Base-by-base conservation (phyloP, 306 rosid genomes). In the Boehmeria nivea region DNA sequence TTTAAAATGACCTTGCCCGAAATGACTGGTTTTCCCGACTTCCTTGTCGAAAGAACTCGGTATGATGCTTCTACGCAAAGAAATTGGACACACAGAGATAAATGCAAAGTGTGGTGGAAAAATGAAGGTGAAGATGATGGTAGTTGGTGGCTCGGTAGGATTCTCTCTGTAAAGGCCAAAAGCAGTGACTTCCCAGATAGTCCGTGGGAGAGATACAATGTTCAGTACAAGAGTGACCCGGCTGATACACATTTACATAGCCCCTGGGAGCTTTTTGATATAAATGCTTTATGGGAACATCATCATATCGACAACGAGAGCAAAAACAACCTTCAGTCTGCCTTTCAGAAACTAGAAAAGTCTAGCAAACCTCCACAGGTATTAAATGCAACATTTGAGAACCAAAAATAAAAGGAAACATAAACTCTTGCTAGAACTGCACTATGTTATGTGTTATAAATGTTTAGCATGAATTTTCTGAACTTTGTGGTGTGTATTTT, bases 21-120 rank as follows among this genome's bases (percentile, higher is more conserved):
- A 61, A 81, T 87, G 67, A 83, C 94, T 61, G 64, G 87, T 64
- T 88, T 93, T 77, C 96, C 99, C 3, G 99, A 93, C 78, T 93
- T 87, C 59, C 94, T 93, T 69, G 95, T 93, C 33, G 96, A 87
- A 70, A 85, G 77, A 77, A 73, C 77, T 55, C 76, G 96, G 56
- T 93, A 81, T 57, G 94, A 75, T 57, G 84, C 84, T 54, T 85
- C 95, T 17, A 75, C 81, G 63, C 73, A 71, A 64, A 85, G 89
- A 72, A 93, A 93, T 58, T 93, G 99, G 99, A 72, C 89, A 28
- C 76, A 63, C 67, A 81, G 99, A 79, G 96, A 93, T 74, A 88
- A 83, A 60, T 87, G 96, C 85, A 79, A 70, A 77, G 99, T 93
- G 70, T 91, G 99, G 99, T 93, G 99, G 99, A 85, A 74, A 79